These are phyloP conservation scores for Thecaphora thlaspeos DNA, from an alignment of 1,284 basidiomycete genomes.

Conservation along the genomic window DNA sequence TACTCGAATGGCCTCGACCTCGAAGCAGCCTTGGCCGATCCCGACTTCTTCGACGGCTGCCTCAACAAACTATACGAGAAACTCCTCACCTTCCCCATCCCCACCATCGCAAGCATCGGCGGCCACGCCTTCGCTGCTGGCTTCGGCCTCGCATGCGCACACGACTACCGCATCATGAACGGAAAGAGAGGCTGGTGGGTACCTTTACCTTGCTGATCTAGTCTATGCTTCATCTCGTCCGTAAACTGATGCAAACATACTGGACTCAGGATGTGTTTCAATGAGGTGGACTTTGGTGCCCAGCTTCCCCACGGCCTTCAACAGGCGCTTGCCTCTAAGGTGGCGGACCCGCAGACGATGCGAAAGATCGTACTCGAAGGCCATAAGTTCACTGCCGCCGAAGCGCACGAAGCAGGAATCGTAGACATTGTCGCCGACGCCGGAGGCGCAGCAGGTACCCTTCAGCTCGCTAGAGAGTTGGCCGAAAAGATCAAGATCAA, in stretches of 20 bases:
- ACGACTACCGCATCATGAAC: slow-evolving; percentile 87
- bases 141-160: slow-evolving; percentile 74
- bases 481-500: slow-evolving; percentile 59
- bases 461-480: slow-evolving; percentile 61
- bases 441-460: slow-evolving; percentile 63
- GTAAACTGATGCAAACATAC: too few relatives aligned
- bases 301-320: slow-evolving; percentile 57
- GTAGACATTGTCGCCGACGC: slow-evolving; percentile 69
- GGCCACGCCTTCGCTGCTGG: slow-evolving; percentile 88
- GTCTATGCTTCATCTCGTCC: too few relatives aligned
- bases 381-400: slow-evolving; percentile 73
- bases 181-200: slow-evolving; percentile 71
- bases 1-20: slow-evolving; percentile 69
- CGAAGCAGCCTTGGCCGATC: slow-evolving; percentile 66
- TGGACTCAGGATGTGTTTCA: slow-evolving; percentile 69
- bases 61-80: slow-evolving; percentile 62
- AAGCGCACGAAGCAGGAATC: slow-evolving; percentile 70
- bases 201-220: slow-evolving; percentile 79
- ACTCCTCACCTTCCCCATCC: slow-evolving; percentile 60
- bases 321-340: slow-evolving; percentile 68
- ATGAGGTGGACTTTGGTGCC: slow-evolving; percentile 64
- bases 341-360: slow-evolving; percentile 66
- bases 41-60: slow-evolving; percentile 65
- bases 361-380: slow-evolving; percentile 80
- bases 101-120: slow-evolving; percentile 81